Base-by-base conservation (phyloP, 2,329 filamentous ascomycete genomes). In the Xylariomycetidae sp. region DNA sequence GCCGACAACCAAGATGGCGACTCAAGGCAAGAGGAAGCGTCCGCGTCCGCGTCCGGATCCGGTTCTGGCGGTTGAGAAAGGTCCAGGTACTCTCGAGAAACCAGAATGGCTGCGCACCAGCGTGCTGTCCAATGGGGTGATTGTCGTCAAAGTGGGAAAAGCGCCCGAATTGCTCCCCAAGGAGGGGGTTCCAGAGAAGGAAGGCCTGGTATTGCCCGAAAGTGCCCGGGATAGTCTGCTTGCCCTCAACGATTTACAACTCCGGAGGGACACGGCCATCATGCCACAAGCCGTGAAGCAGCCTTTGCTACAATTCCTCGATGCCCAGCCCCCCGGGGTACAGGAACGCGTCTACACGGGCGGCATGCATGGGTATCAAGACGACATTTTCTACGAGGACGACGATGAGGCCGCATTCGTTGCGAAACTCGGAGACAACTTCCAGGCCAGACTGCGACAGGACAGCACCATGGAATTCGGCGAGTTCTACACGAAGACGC, bases 121-220 rank as follows among this genome's bases (percentile, higher is more conserved):
- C 19, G 42, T 44, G 9, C 26, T 44, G 24, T 42, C 39, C 29
- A 42, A 42, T 32, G 42, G 42, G 18, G 31, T 41, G 22, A 44
- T 44, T 20, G 28, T 10, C 6, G 36, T 27, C 34, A 44, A 42
- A 34, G 38, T 43, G 8, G 31, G 25, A 25, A 9, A 10, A 12
- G 16, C 17, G 4, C 15, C 18, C 16, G 40, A 39, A 9, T 32
- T 40, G 37, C 14, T 23, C 17, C 25, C 16, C 10, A 15, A 3
- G 10, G 10, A 12, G 20, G 29, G 18, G n/a, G 29, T 35, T 17
- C 24, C 14, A 6, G 12, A 38, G 8, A 31, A 14, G 22, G 32
- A 30, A 7, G 37, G 33, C 4, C 18, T 39, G 20, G 29, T 10
- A 31, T 24, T 29, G n/a, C 14, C 20, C 1, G 3, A 1, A 14